Conservation (phyloP, 176 grass and related monocot species). For the Carex parvula region DNA sequence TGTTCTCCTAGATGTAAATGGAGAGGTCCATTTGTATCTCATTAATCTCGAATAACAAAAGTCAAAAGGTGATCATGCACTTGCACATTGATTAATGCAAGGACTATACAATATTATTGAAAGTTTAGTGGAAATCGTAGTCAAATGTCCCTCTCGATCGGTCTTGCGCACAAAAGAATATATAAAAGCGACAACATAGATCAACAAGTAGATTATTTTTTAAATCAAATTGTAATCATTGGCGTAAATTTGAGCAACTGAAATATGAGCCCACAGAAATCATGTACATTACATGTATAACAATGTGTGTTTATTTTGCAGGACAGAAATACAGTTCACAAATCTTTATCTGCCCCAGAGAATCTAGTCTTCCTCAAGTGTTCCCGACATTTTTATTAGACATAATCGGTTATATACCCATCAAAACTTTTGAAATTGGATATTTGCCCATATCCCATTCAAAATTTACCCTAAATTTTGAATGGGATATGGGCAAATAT, state of each 20-base stretch:
- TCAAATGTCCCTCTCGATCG: constrained; percentile 30
- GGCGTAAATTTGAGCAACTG: no score
- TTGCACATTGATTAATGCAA: constrained; percentile 14
- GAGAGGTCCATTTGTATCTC: no score
- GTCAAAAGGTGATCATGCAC: neutral
- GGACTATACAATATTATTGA: constrained; percentile 3
- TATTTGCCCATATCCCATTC: no score
- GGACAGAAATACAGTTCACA: neutral
- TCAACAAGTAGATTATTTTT: neutral
- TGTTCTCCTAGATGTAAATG: no score
- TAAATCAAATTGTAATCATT: neutral
- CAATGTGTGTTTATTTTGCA: neutral
- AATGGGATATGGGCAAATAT: no score
- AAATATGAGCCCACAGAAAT: neutral
- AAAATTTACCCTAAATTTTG: no score
- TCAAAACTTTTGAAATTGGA: no score
- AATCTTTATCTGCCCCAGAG: neutral
- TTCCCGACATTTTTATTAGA: no score
- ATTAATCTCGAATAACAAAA: neutral
- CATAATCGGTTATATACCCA: no score
- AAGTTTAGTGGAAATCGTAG: constrained; percentile 10
- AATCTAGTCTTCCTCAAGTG: no score
- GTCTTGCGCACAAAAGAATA: no score
- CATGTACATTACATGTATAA: neutral
- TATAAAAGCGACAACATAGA: neutral